Percentiles rank a stretch among this genome's conserved stretches.
These are phyloP conservation scores for Starmerella sirachaensis DNA, from an alignment of 805 yeast species.

Conservation along the genomic window DNA sequence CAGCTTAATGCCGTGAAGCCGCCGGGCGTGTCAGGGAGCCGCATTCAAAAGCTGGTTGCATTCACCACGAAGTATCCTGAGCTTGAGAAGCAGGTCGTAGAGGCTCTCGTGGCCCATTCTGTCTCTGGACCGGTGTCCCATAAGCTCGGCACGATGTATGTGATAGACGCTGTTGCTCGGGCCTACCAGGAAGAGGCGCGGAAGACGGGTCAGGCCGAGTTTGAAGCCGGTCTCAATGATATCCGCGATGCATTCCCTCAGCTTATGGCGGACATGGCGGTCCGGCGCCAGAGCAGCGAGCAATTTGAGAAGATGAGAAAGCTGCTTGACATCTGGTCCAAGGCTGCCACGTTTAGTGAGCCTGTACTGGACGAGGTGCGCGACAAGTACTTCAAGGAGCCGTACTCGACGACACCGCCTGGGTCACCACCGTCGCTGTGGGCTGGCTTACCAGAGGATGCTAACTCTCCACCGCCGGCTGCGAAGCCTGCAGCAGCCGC, in stretches of 20 bases:
- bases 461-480: slow-evolving; percentile 15
- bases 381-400: slow-evolving; percentile 39
- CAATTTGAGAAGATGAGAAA: slow-evolving; percentile 57
- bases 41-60: slow-evolving; percentile 66
- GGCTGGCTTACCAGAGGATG: slow-evolving; percentile 21
- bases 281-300: slow-evolving; percentile 19
- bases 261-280: slow-evolving; percentile 43
- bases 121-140: slow-evolving; percentile 65
- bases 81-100: slow-evolving; percentile 30
- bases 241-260: slow-evolving; percentile 23
- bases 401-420: slow-evolving; percentile 53
- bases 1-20: slow-evolving; percentile 32
- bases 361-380: slow-evolving; percentile 44
- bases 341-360: slow-evolving; percentile 62
- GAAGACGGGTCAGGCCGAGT: slow-evolving; percentile 30
- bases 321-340: slow-evolving; percentile 85
- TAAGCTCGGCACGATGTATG: slow-evolving; percentile 82
- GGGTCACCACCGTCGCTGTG: slow-evolving; percentile 43
- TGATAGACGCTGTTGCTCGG: slow-evolving; percentile 84
- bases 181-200: slow-evolving; percentile 67
- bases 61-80: slow-evolving; percentile 58
- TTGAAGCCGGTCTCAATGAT: slow-evolving; percentile 7
- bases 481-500: slow-evolving; percentile 20
- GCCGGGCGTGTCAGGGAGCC: slow-evolving; percentile 91
- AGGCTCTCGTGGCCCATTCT: slow-evolving; percentile 51